A percentile compares a stretch with the other conserved stretches of the same genome.
Conservation (phyloP, 345 rosid genomes). For the Citrus medica region DNA sequence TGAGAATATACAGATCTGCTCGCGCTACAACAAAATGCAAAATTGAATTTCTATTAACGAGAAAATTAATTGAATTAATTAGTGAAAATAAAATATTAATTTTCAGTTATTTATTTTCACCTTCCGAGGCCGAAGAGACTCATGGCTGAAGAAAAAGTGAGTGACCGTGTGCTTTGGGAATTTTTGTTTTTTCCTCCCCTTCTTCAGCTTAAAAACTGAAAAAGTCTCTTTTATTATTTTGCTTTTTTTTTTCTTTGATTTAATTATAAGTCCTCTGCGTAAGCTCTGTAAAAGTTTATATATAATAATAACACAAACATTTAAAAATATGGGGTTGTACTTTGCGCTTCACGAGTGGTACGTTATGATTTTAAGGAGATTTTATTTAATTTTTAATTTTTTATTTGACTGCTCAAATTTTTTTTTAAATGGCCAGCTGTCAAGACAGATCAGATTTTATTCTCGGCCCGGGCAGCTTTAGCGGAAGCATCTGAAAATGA, state of each 20-base stretch:
- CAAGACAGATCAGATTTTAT: too few species aligned
- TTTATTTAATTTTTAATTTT: too few species aligned
- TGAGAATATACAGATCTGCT: background rate
- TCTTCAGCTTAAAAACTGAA: constrained; percentile 1
- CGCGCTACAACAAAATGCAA: background rate
- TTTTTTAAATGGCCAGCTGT: too few species aligned
- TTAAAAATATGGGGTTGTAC: background rate
- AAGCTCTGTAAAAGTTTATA: background rate
- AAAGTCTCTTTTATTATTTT: background rate
- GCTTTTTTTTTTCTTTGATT: background rate
- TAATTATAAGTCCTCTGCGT: background rate
- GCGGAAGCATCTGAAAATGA: too few species aligned
- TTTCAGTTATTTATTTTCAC: constrained; percentile 10
- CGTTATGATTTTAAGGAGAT: background rate
- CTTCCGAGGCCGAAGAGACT: constrained; percentile 79
- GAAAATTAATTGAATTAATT: background rate
- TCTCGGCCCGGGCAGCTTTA: too few species aligned
- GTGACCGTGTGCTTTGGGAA: background rate
- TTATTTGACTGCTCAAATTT: too few species aligned
- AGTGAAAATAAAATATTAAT: background rate
- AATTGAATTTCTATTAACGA: background rate
- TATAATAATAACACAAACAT: too few species aligned
- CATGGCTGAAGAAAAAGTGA: constrained; percentile 36
- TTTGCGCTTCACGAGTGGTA: background rate
- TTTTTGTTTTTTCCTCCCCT: background rate